phyloP scores from a whole-genome alignment of 345 rosid genomes.

The Hibiscus trionum region DNA sequence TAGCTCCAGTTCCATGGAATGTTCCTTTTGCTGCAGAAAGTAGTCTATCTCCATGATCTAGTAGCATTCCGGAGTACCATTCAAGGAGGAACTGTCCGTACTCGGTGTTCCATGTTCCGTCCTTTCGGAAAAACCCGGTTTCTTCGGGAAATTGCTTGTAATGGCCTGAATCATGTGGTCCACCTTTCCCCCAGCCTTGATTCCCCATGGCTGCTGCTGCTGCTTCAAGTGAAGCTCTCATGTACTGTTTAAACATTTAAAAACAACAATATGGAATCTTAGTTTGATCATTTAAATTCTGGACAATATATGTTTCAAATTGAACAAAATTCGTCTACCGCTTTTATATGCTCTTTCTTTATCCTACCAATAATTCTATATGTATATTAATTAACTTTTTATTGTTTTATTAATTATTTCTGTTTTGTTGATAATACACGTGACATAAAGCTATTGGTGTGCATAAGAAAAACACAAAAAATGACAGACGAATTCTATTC shows the following conservation, averaged over 20 bases:
- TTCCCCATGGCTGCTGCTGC: conserved; percentile 59
- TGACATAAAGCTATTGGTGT: too few species aligned
- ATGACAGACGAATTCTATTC: too few species aligned
- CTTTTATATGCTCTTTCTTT: too few species aligned
- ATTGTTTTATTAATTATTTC: too few species aligned
- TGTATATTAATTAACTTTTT: too few species aligned
- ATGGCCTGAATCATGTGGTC: conserved; percentile 82
- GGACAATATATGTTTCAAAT: neutral
- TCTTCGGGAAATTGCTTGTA: conserved; percentile 83
- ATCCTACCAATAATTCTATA: too few species aligned
- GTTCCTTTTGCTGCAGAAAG: conserved; percentile 61
- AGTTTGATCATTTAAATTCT: neutral
- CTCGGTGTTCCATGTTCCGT: conserved; percentile 83
- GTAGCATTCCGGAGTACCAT: conserved; percentile 74
- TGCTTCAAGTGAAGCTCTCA: conserved; percentile 83
- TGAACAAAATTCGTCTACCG: too few species aligned
- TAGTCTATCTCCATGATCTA: conserved; percentile 71
- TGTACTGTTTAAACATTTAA: conserved; percentile 50
- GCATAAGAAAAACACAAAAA: too few species aligned
- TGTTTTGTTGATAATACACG: too few species aligned
- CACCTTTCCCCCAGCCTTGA: conserved; percentile 62
- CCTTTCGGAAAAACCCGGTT: conserved; percentile 65
- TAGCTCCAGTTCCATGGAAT: conserved; percentile 60
- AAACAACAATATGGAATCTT: neutral
- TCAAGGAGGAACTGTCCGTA: conserved; percentile 82